These are phyloP conservation scores for Elsinoe ampelina DNA, from an alignment of 2,329 filamentous ascomycete genomes.

Conservation along the genomic window DNA sequence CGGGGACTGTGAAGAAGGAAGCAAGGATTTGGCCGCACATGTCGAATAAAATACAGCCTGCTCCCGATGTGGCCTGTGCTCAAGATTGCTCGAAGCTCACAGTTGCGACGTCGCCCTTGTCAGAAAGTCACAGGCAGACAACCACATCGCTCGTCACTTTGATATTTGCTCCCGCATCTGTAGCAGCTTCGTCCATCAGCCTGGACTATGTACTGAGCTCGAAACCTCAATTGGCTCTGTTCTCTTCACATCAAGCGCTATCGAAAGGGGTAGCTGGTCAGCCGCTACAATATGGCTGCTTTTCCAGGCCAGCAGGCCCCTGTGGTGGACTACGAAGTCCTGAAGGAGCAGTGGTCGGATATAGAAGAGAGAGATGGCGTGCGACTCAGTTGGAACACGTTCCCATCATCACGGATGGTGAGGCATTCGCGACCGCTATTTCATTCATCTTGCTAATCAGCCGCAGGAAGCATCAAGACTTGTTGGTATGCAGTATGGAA, in stretches of 20 bases:
- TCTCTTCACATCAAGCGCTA: background rate
- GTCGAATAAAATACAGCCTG: constrained; percentile 13
- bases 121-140: constrained; percentile 22
- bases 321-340: constrained; percentile 80
- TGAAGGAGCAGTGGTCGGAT: constrained; percentile 95
- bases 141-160: background rate
- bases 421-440: background rate
- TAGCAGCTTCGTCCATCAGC: background rate
- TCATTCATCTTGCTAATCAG: constrained; percentile 10
- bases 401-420: constrained; percentile 88
- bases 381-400: constrained; percentile 96
- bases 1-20: constrained; percentile 38
- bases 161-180: background rate
- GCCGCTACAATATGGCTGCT: constrained; percentile 14
- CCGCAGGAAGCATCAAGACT: constrained; percentile 83
- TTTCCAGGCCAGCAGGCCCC: constrained; percentile 17
- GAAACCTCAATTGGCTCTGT: background rate
- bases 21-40: constrained; percentile 24
- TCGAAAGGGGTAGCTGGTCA: constrained; percentile 12
- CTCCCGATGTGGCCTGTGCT: constrained; percentile 3
- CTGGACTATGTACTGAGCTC: background rate
- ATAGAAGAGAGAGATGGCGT: constrained; percentile 95
- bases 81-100: constrained; percentile 11
- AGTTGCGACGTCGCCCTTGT: constrained; percentile 12
- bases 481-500: constrained; percentile 40